These are phyloP conservation scores for Candida saitoana DNA, from an alignment of 805 yeast genomes.

Conservation along the genomic window DNA sequence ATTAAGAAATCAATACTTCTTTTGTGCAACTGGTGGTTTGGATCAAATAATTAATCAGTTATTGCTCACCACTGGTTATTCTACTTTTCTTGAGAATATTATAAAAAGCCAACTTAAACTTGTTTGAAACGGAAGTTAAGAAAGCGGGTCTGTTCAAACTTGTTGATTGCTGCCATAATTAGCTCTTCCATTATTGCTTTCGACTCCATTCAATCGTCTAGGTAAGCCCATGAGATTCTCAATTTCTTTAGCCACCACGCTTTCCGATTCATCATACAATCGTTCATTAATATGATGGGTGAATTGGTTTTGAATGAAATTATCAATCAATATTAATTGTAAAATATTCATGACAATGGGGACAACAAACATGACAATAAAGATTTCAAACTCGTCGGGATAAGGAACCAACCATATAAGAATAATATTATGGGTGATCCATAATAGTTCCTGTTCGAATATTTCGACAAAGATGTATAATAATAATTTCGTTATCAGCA, in stretches of 20 bases:
- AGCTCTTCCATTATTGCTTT: not conserved
- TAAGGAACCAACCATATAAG: conserved; percentile 79
- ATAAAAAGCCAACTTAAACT: too few species aligned
- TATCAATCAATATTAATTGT: conserved; percentile 70
- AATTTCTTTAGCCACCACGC: conserved; percentile 9
- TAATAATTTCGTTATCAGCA: conserved; percentile 61
- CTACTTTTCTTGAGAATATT: too few species aligned
- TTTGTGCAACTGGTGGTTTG: too few species aligned
- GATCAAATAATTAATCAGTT: too few species aligned
- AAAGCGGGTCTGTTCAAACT: too few species aligned
- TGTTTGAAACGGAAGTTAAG: too few species aligned
- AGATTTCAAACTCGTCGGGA: conserved; percentile 74
- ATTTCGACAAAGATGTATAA: conserved; percentile 60
- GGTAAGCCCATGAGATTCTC: conserved; percentile 3
- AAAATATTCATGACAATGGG: conserved; percentile 71
- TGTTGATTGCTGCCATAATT: not conserved
- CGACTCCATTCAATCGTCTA: not conserved
- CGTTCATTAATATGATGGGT: conserved; percentile 30
- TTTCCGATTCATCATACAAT: conserved; percentile 14
- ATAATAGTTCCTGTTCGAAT: conserved; percentile 49
- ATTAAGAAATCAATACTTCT: too few species aligned
- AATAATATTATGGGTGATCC: conserved; percentile 64
- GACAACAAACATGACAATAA: conserved; percentile 79
- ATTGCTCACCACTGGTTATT: too few species aligned
- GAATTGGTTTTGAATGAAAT: conserved; percentile 58